Conservation (phyloP, 495 filamentous ascomycete genomes). For the Glutinoglossum americanum region DNA sequence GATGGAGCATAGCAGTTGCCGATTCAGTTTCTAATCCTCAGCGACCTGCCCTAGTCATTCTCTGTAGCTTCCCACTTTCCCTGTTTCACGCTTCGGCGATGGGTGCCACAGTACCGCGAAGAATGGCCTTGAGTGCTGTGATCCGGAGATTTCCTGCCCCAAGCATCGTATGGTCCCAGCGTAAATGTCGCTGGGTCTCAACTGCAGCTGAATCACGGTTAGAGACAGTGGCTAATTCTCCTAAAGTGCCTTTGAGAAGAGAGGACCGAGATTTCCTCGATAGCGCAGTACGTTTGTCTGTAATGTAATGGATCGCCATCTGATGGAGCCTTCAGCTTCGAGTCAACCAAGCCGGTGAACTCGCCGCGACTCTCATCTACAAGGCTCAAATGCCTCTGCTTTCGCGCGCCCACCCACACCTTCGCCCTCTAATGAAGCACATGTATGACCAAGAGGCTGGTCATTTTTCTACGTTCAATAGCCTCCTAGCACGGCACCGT, state of each 20-base stretch:
- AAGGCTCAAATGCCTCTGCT: slow-evolving; percentile 51
- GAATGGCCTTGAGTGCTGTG: not conserved
- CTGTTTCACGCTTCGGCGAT: not conserved
- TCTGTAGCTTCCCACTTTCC: too few species aligned
- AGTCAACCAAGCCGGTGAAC: slow-evolving; percentile 79
- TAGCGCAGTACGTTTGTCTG: slow-evolving; percentile 3
- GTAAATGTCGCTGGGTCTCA: not conserved
- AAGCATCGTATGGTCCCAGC: not conserved
- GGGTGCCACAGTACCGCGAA: not conserved
- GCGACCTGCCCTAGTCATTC: too few species aligned
- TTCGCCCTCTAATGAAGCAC: slow-evolving; percentile 77
- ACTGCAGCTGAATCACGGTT: not conserved
- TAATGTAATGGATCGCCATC: not conserved
- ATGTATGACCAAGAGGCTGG: slow-evolving; percentile 95
- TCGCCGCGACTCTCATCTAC: slow-evolving; percentile 75
- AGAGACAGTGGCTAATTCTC: not conserved
- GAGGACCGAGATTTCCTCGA: slow-evolving; percentile 1
- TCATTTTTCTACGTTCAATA: slow-evolving; percentile 72
- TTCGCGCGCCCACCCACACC: slow-evolving; percentile 55
- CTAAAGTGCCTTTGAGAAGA: not conserved
- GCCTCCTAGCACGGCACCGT: slow-evolving; percentile 63
- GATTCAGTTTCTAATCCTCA: too few species aligned
- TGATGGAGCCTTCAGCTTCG: slow-evolving; percentile 27
- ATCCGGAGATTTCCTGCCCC: not conserved
- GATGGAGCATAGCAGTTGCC: too few species aligned